A percentile compares a stretch with the other conserved stretches of the same genome.
Evolutionary conservation across 169 alveolate species (phyloP).

Genomic region (Eimeria nieschulzi): DNA sequence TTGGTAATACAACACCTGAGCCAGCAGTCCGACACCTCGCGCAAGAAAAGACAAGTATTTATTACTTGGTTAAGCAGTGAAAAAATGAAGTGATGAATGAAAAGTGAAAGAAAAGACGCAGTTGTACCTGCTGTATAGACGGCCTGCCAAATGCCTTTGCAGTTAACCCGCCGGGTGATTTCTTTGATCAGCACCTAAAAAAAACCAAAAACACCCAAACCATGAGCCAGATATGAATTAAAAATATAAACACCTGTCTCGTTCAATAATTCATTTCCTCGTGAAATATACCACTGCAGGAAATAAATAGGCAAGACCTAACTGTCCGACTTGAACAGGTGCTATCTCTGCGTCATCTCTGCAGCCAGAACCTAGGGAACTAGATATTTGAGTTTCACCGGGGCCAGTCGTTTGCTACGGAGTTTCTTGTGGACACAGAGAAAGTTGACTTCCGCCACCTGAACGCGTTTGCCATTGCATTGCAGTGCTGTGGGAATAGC

Average conservation of each 20-base stretch:
- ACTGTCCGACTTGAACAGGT: too few species aligned
- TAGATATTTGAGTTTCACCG: constrained; percentile 72
- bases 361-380: too few species aligned
- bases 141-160: constrained; percentile 96
- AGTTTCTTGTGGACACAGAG: constrained; percentile 97
- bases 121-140: constrained; percentile 77
- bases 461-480: constrained; percentile 74
- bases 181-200: constrained; percentile 92
- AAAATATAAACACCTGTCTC: not conserved
- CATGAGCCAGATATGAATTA: too few species aligned
- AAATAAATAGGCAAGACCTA: too few species aligned
- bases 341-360: too few species aligned
- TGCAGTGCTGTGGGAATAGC: constrained; percentile 71
- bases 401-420: constrained; percentile 96
- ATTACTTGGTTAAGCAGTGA: not conserved
- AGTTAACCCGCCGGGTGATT: constrained; percentile 97
- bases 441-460: constrained; percentile 96
- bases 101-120: not conserved
- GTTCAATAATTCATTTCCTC: too few species aligned
- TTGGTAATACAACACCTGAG: constrained; percentile 95
- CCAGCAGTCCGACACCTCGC: not conserved
- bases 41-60: not conserved
- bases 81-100: not conserved
- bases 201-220: too few species aligned
- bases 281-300: not conserved